Conservation (phyloP, 768 basidiomycete species). For the Leccinum arenicola region DNA sequence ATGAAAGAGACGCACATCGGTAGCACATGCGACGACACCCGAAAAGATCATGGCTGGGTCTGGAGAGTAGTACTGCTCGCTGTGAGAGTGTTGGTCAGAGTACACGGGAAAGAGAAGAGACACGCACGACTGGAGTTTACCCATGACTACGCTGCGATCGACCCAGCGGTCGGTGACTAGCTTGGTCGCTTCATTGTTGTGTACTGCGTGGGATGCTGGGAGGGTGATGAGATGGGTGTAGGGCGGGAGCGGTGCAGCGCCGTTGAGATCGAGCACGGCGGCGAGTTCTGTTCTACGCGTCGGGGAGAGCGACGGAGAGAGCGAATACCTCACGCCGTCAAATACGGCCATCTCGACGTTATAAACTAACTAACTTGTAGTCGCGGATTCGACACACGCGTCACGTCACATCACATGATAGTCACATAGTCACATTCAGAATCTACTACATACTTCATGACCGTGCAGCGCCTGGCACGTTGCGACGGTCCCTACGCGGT, state of each 20-base stretch:
- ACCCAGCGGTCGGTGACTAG: constrained; percentile 60
- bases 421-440: neutral
- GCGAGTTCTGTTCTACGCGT: constrained; percentile 43
- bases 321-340: constrained; percentile 41
- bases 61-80: constrained; percentile 65
- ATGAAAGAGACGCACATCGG: constrained; percentile 46
- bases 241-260: constrained; percentile 48
- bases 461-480: constrained; percentile 78
- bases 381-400: neutral
- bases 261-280: constrained; percentile 49
- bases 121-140: constrained; percentile 56
- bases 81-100: constrained; percentile 20
- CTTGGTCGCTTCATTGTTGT: constrained; percentile 37
- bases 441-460: constrained; percentile 19
- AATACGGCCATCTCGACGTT: constrained; percentile 36
- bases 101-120: constrained; percentile 5
- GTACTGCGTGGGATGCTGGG: constrained; percentile 47
- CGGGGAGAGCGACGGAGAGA: constrained; percentile 48
- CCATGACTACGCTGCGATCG: constrained; percentile 58
- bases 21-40: constrained; percentile 70
- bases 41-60: constrained; percentile 82
- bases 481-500: constrained; percentile 71
- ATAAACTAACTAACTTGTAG: too few relatives aligned
- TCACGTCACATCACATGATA: neutral
- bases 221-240: constrained; percentile 49